Conservation (phyloP, 768 basidiomycete species). For the Gelatoporia subvermispora region DNA sequence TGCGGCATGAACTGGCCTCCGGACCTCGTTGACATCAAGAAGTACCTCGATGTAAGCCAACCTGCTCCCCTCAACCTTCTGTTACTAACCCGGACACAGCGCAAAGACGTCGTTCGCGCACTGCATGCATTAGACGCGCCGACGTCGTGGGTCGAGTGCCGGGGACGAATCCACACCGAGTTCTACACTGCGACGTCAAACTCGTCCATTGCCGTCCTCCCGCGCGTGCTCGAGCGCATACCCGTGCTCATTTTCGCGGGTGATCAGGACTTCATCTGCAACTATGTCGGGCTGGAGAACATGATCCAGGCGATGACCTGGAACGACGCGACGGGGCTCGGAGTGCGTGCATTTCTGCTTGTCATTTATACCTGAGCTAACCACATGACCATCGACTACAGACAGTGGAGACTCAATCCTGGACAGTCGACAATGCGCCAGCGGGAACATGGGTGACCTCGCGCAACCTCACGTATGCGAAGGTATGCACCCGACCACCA, state of each 20-base stretch:
- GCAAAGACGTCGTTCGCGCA: conserved; percentile 72
- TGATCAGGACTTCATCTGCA: conserved; percentile 96
- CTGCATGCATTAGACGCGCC: conserved; percentile 77
- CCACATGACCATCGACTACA: conserved; percentile 23
- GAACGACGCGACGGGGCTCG: conserved; percentile 81
- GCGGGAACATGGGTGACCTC: conserved; percentile 91
- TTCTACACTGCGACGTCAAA: conserved; percentile 53
- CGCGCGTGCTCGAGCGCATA: conserved; percentile 71
- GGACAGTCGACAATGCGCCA: conserved; percentile 67
- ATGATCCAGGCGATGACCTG: conserved; percentile 81
- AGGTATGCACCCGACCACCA: conserved; percentile 41
- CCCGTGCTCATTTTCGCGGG: conserved; percentile 91
- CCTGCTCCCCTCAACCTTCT: not conserved
- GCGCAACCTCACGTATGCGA: conserved; percentile 89
- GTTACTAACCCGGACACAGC: conserved; percentile 36
- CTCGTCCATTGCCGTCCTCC: conserved; percentile 74
- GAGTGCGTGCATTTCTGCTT: conserved; percentile 46
- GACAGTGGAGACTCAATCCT: conserved; percentile 66
- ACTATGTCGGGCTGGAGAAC: conserved; percentile 85
- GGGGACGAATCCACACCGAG: conserved; percentile 54
- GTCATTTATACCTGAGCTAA: not conserved
- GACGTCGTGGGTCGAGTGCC: conserved; percentile 87
- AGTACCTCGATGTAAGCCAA: conserved; percentile 71
- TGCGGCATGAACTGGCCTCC: conserved; percentile 99
- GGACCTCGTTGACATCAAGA: conserved; percentile 69